These are phyloP conservation scores for Sphenostylis stenocarpa DNA, from an alignment of 306 rosid species.

Conservation along the genomic window DNA sequence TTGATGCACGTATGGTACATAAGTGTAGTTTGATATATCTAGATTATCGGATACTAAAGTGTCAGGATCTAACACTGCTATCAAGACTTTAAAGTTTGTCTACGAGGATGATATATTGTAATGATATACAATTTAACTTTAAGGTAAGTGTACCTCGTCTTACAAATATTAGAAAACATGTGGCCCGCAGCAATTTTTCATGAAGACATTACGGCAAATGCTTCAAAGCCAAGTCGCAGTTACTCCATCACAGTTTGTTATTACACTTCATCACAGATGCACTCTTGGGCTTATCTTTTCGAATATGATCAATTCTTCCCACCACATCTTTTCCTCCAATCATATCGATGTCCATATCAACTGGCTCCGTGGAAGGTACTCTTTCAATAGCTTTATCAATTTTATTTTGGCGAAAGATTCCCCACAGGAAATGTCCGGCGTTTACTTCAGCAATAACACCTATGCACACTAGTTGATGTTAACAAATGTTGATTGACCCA, in stretches of 20 bases:
- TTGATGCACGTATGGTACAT: too few species aligned
- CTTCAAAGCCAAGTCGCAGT: conserved; percentile 39
- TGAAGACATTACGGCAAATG: not conserved
- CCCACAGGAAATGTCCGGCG: conserved; percentile 55
- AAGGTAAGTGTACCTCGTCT: too few species aligned
- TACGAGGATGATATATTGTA: too few species aligned
- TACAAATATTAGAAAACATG: too few species aligned
- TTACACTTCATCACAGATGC: not conserved
- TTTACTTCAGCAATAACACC: conserved; percentile 37
- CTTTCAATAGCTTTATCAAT: conserved; percentile 8
- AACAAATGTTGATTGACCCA: conserved; percentile 1
- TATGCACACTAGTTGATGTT: conserved; percentile 24
- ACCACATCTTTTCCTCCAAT: conserved; percentile 42
- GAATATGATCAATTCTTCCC: conserved; percentile 39
- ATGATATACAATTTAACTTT: too few species aligned
- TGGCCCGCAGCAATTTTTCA: too few species aligned
- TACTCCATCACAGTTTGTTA: too few species aligned
- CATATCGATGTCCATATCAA: conserved; percentile 64
- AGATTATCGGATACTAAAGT: too few species aligned
- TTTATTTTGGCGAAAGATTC: conserved; percentile 44
- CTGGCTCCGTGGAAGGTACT: conserved; percentile 9
- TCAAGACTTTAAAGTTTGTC: too few species aligned
- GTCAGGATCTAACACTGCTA: too few species aligned
- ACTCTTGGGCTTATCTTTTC: conserved; percentile 8
- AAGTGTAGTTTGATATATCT: too few species aligned